A percentile compares a stretch with the other conserved stretches of the same genome.
phyloP scores from a whole-genome alignment of 129 eudicot species.

The carrot (Daucus carota) region DH1_v3.0 NC_030381.2:27065501-27066000 shows the following conservation, averaged over 20 bases:
- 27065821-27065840: slow-evolving; percentile 2
- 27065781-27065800: slow-evolving; percentile 19
- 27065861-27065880: slow-evolving; percentile 54
- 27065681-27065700: slow-evolving; percentile 12
- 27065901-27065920: slow-evolving; percentile 56
- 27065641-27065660: not conserved
- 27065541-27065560: too few species aligned
- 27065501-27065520: too few species aligned
- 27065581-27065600: too few species aligned
- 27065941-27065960: slow-evolving; percentile 57
- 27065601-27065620: too few species aligned
- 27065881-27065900: slow-evolving; percentile 41
- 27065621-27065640: not conserved
- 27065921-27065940: slow-evolving; percentile 61
- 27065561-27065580: too few species aligned
- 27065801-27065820: slow-evolving; percentile 7
- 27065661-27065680: not conserved
- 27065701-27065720: slow-evolving; percentile 5
- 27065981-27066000: slow-evolving; percentile 50
- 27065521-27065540: too few species aligned
- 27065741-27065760: slow-evolving; percentile 23
- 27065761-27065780: slow-evolving; percentile 18
- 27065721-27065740: slow-evolving; percentile 8
- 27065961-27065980: slow-evolving; percentile 50
- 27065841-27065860: slow-evolving; percentile 22